Conservation (phyloP, 139 green algal genomes). For the Axilococcus clingmanii region DNA sequence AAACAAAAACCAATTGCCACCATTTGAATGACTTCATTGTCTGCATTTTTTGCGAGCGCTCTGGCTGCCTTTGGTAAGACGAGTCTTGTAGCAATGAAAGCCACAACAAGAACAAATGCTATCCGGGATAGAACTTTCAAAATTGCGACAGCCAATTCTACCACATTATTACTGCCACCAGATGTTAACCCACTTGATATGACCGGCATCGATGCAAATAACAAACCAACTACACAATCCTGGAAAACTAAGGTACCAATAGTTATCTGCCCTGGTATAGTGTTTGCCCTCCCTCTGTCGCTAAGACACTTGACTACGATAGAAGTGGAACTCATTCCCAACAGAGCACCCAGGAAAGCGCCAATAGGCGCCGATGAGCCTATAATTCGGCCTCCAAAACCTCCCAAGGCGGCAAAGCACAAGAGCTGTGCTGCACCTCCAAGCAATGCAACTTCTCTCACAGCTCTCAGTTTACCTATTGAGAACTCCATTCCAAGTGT, state of each 20-base stretch:
- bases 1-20: conserved; percentile 71
- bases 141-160: conserved; percentile 1
- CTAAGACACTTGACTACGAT: conserved; percentile 89
- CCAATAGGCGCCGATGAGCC: conserved; percentile 41
- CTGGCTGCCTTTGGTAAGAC: conserved; percentile 52
- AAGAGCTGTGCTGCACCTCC: conserved; percentile 41
- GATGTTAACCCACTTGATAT: conserved; percentile 29
- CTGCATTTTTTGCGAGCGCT: conserved; percentile 25
- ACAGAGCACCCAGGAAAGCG: conserved; percentile 83
- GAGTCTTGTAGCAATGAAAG: conserved; percentile 40
- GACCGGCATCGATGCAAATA: conserved; percentile 90
- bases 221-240: conserved; percentile 84
- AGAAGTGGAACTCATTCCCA: conserved; percentile 69
- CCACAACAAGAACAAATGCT: conserved; percentile 30
- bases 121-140: conserved; percentile 16
- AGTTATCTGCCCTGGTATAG: conserved; percentile 73
- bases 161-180: conserved; percentile 1
- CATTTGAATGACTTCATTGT: conserved; percentile 78
- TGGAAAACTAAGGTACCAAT: conserved; percentile 85
- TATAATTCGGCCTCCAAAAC: conserved; percentile 25
- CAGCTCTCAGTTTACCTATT: conserved; percentile 62
- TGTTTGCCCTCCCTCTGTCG: conserved; percentile 30
- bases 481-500: conserved; percentile 87
- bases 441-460: conserved; percentile 72
- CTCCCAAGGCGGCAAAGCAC: conserved; percentile 34